Base-by-base conservation (phyloP, 2,329 filamentous ascomycete species). In the Nemania bipapillata region DNA sequence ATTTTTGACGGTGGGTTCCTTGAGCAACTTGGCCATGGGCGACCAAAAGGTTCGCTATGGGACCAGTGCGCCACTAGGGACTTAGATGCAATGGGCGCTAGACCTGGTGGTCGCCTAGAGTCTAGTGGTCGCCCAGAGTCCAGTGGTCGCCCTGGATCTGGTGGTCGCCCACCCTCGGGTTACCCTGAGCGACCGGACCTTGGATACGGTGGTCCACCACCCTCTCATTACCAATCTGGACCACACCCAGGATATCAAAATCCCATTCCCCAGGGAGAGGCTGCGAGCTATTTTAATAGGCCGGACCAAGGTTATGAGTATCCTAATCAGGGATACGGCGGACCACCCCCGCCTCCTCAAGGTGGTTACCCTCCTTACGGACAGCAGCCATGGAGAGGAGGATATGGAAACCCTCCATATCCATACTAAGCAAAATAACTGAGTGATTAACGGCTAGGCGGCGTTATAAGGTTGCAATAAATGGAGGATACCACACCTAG, bases 21-120 rank as follows among this genome's bases (percentile, higher is more conserved):
- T n/a, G 78, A 80, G 50, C 79, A 82, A 59, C 76, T 80, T 17
- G 86, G 86, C 11, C 86, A 88, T 72, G 87, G 88, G 26, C 88
- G 87, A 73, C 86, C 87, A 1, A 81, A 85, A 0, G 87, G 86
- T 4, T 87, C 86, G 0, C 81, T 91, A 4, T 90, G 89, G 87
- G 83, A 83, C 9, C 86, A 90, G 74, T 86, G 90, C 63, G 84
- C 86, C 72, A 86, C 84, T 2, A 83, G 88, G 66, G 88, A 90
- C 70, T 77, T 89, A 12, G 81, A 83, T 59, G 85, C 86, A 12
- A 85, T 89, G 83, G 83, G 82, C 47, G 86, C 84, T 2, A 79
- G 80, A 3, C 83, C 86, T 66, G 80, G 80, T 15, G 50, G 57
- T 28, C 74, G 72, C 22, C 74, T 74, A 4, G 54, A 49, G 9